Evolutionary conservation across 169 alveolate genomes (phyloP).

Genomic region (Cryptosporidium sp.): DNA sequence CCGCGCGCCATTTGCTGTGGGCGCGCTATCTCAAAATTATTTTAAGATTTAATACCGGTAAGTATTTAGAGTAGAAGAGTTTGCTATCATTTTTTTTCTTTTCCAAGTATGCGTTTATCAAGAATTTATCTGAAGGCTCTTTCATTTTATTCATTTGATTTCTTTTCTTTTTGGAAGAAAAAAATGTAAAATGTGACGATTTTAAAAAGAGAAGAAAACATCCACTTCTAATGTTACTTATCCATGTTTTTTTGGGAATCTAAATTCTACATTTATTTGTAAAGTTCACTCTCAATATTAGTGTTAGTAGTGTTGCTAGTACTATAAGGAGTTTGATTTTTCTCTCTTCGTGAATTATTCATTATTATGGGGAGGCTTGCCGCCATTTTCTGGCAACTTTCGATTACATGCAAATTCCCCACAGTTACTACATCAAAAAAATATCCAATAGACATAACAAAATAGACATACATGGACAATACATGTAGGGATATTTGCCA

Average conservation of each 20-base stretch:
- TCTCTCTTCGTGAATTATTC: not conserved
- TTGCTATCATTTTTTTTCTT: too few species aligned
- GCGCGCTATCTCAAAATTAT: conserved; percentile 18
- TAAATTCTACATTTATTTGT: too few species aligned
- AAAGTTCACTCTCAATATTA: too few species aligned
- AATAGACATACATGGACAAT: not conserved
- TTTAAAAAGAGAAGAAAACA: too few species aligned
- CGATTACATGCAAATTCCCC: conserved; percentile 20
- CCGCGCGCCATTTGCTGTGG: not conserved
- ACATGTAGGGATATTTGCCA: conserved; percentile 16
- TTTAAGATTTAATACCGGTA: conserved; percentile 4
- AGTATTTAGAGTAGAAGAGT: not conserved
- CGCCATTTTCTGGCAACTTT: not conserved
- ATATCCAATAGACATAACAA: conserved; percentile 32
- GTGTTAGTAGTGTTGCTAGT: too few species aligned
- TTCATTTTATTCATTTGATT: too few species aligned
- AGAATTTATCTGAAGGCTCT: too few species aligned
- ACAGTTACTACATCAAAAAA: not conserved
- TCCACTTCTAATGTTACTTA: too few species aligned
- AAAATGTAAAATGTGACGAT: too few species aligned
- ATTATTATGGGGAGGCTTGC: not conserved
- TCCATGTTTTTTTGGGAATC: too few species aligned
- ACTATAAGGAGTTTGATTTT: too few species aligned
- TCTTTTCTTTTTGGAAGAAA: too few species aligned
- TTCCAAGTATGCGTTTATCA: not conserved